Base-by-base conservation (phyloP, 176 grass and related monocot species). In the Oryza officinalis region DNA sequence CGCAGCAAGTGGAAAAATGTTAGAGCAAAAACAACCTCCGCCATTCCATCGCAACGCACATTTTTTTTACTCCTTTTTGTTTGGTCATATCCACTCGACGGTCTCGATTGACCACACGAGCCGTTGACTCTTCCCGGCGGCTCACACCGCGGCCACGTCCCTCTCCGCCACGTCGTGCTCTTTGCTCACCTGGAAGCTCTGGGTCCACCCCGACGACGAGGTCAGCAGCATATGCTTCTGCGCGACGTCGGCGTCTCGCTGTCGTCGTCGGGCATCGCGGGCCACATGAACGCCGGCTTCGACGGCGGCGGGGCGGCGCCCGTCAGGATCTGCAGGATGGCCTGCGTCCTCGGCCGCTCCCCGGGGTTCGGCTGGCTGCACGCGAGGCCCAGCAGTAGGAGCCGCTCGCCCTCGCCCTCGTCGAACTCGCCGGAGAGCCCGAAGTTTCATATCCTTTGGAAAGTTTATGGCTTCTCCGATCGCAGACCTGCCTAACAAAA, bases 261-360 rank as follows among this genome's bases (percentile, higher is more conserved):
- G 30, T 86, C 85, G 37, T 90, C 90, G 3, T 54, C 84, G 33
- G 80, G 33, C 75, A 47, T 80, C 10, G 68, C 85, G 27, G 88
- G 96, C 93, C 93, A 95, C 83, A 98, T 60, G 73, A 98, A 95
- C 14, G 78, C 73, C 3, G 96, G 96, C 89, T 92, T 95, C 35
- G 85, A 54, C 15, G 13, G 23, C 69, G 83, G 77, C 8, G 72
- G 79, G 68, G 82, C 72, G 32, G 84, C 77, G 20, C 69, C 80
- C 17, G 76, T 80, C 11, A 98, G 67, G 80, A 85, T 87, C 80
- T 89, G 93, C 64, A 98, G 28, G 63, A 95, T 71, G 33, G 11
- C 67, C 69, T 38, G 63, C 67, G 87, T 90, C 90, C 57, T 92
- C 0, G 96, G 93, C 74, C 96, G 91, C 73, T 90, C 83, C 43